Evolutionary conservation across 352 stramenopile genomes (phyloP).

Genomic region (Phytophthora agathidicida): DNA sequence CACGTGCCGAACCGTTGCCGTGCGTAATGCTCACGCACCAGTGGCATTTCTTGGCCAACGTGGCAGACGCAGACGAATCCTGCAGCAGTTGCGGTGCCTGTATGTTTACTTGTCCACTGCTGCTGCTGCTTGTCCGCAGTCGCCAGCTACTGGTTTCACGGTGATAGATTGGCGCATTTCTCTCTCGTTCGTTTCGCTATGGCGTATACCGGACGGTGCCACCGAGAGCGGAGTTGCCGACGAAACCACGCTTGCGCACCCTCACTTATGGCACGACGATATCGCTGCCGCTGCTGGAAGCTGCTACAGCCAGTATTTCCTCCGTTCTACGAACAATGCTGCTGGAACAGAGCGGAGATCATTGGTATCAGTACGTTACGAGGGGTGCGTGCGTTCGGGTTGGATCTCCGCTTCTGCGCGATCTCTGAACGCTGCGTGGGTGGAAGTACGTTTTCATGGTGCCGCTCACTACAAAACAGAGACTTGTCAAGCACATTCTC

Average conservation of each 20-base stretch:
- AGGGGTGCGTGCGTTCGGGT: too few relatives aligned
- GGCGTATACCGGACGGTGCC: background rate
- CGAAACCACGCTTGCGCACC: background rate
- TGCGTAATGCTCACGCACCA: conserved; percentile 16
- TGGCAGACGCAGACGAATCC: background rate
- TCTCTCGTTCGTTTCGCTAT: background rate
- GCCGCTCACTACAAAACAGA: too few relatives aligned
- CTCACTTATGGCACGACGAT: background rate
- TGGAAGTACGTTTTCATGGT: too few relatives aligned
- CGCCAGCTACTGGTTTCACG: conserved; percentile 1
- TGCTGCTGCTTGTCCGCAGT: conserved; percentile 1
- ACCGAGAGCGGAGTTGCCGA: background rate
- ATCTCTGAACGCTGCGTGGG: too few relatives aligned
- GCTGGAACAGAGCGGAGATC: too few relatives aligned
- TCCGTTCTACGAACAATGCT: too few relatives aligned
- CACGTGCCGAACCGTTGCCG: conserved; percentile 15
- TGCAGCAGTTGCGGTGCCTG: background rate
- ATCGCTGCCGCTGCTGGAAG: too few relatives aligned
- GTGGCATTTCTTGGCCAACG: background rate
- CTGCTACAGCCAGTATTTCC: too few relatives aligned
- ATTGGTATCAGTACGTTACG: too few relatives aligned
- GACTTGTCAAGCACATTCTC: too few relatives aligned
- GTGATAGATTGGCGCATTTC: background rate
- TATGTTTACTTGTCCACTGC: too few relatives aligned
- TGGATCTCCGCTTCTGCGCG: too few relatives aligned